Evolutionary conservation across 345 rosid genomes (phyloP), one percentile per base, ranked within the genome.

Genomic region (Mercurialis annua): DNA sequence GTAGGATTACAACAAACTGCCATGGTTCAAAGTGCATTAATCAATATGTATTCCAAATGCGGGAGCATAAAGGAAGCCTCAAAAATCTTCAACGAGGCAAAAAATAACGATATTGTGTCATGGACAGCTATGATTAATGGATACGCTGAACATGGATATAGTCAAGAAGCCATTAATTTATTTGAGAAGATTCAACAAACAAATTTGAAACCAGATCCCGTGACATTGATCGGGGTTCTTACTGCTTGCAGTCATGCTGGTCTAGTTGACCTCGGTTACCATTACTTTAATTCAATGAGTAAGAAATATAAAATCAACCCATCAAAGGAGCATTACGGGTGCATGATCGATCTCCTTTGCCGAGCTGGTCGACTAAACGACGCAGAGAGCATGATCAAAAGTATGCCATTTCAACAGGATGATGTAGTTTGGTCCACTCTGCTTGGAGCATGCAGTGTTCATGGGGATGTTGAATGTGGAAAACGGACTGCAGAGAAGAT

Each of bases 121-220:
- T 79, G 89, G 89, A 90, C 97, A 15, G 89, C 98, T 56, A 86
- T 93, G 97, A 86, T 89, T 66, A 88, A 89, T 65, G 97, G 92
- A 53, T 89, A 78, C 70, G 97, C 98, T 66, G 98, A 93, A 54
- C 94, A 93, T 60, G 98, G 98, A 34, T 77, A 73, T 69, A 70
- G 96, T 77, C 58, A 67, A 40, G 88, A 90, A 78, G 97, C 92
- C 38, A 79, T 93, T 71, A 69, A 78, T 64, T 77, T 90, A 75
- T 93, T 93, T 53, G 86, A 90, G 69, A 89, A 81, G 78, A 78
- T 90, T 66, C 71, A 76, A 33, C 62, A 42, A 21, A 58, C 70
- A 68, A 84, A 91, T 59, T 62, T 87, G 75, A 85, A 73, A 72
- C 98, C 97, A 5, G 98, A 93, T 59, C 49, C 83, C 10, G 88